A percentile compares a stretch with the other conserved stretches of the same genome.
These are phyloP conservation scores for Mycena polygramma DNA, from an alignment of 768 basidiomycete genomes.

Conservation along the genomic window DNA sequence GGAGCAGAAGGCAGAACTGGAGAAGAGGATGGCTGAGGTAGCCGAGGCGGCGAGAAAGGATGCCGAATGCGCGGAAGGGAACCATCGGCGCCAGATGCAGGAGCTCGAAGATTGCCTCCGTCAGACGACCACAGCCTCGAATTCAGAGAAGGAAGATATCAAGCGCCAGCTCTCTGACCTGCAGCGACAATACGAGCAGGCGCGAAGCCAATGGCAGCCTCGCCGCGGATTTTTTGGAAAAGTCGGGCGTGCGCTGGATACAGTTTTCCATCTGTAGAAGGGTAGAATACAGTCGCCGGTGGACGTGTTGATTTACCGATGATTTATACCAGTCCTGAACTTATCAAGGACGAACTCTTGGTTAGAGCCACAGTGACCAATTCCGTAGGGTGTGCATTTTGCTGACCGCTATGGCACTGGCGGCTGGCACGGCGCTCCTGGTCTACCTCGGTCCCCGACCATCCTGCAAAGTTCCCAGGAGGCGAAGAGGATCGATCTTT, in stretches of 20 bases:
- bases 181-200: constrained; percentile 24
- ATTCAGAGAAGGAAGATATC: constrained; percentile 36
- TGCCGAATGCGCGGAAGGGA: constrained; percentile 27
- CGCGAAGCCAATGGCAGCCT: constrained; percentile 11
- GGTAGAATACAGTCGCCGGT: background rate
- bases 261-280: constrained; percentile 30
- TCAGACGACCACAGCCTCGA: constrained; percentile 19
- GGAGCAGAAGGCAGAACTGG: constrained; percentile 50
- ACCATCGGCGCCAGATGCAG: constrained; percentile 38
- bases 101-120: constrained; percentile 35
- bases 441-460: no score
- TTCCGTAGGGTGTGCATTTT: no score
- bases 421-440: no score
- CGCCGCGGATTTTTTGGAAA: constrained; percentile 39
- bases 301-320: no score
- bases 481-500: no score
- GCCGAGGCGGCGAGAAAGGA: constrained; percentile 38
- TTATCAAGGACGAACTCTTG: no score
- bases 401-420: no score
- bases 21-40: constrained; percentile 46
- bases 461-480: no score
- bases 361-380: no score
- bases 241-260: constrained; percentile 40
- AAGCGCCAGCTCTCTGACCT: constrained; percentile 33
- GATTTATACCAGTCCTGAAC: no score